Base-by-base conservation (phyloP, 768 basidiomycete species). In the Russula olivacea region DNA sequence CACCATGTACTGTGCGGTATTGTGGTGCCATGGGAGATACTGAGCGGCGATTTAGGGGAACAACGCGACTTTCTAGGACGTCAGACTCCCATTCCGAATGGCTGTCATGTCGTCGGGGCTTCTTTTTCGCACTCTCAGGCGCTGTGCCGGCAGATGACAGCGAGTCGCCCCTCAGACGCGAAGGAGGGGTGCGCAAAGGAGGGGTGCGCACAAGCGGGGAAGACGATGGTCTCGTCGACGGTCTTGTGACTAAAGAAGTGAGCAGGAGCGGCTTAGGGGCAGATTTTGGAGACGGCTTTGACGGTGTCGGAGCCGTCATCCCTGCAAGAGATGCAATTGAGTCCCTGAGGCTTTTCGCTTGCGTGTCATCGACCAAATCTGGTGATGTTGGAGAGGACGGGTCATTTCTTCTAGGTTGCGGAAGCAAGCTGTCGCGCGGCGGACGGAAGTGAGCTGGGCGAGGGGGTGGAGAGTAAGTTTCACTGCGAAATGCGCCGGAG, bases 261-360 rank as follows among this genome's bases (percentile, higher is more conserved):
- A 92, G 77, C 51, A 90, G 74, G 40, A 92, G 76, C 0, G 90
- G 89, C 9, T 80, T 79, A 0, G 90, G 89, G 1, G 76, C 86
- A 53, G 76, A 73, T 75, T 81, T 88, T 2, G 79, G 65, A 3
- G 71, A 66, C 28, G 73, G 61, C 6, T 76, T 71, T 25, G 78
- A 72, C 15, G 75, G 67, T 49, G 69, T 59, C 10, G 25, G 47
- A 45, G 63, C 67, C 38, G 72, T 69, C 3, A 77, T 75, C n/a
- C 69, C 66, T 28, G 70, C 64, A 54, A 83, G 72, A 25, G 79
- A 72, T 10, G 78, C 71, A 34, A 84, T 71, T 0, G 83, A 80
- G 47, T 75, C 75, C 48, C 78, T 77, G 9, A 79, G 68, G 59
- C 73, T 67, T 38, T 76, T 76, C 0, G 76, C 76, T 59, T 74